These are phyloP conservation scores for Lyophyllum shimeji DNA, from an alignment of 768 basidiomycete species.

Conservation along the genomic window DNA sequence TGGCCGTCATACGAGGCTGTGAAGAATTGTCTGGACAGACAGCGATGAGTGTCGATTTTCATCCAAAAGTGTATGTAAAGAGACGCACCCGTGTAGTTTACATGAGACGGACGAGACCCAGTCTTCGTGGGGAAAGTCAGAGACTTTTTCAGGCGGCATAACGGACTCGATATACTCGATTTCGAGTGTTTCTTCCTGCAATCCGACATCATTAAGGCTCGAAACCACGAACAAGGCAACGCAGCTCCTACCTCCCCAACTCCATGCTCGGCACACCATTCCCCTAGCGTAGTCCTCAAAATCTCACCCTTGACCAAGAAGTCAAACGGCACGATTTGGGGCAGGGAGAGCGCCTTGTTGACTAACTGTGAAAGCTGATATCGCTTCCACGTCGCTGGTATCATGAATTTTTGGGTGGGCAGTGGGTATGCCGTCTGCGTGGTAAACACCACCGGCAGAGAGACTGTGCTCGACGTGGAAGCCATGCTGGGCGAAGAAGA, in stretches of 20 bases:
- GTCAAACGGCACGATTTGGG: slow-evolving; percentile 85
- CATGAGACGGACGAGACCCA: slow-evolving; percentile 89
- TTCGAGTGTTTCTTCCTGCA: slow-evolving; percentile 85
- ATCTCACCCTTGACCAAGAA: slow-evolving; percentile 87
- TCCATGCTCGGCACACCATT: slow-evolving; percentile 72
- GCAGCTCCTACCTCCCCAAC: slow-evolving; percentile 60
- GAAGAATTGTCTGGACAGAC: slow-evolving; percentile 56
- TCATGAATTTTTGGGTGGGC: slow-evolving; percentile 88
- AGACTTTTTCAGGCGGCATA: slow-evolving; percentile 81
- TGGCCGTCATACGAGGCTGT: slow-evolving; percentile 83
- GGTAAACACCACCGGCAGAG: slow-evolving; percentile 68
- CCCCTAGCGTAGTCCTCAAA: slow-evolving; percentile 64
- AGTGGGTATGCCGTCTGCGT: slow-evolving; percentile 74
- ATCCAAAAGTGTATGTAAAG: neutral
- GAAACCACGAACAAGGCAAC: neutral
- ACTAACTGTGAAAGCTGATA: slow-evolving; percentile 96
- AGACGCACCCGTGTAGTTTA: slow-evolving; percentile 48
- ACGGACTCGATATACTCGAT: slow-evolving; percentile 91
- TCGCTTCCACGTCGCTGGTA: slow-evolving; percentile 88
- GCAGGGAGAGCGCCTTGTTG: slow-evolving; percentile 84
- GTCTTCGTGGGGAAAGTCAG: slow-evolving; percentile 82
- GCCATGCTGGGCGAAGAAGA: neutral
- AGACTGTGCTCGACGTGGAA: slow-evolving; percentile 19
- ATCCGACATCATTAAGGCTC: neutral
- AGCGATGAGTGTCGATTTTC: slow-evolving; percentile 5